Conservation (phyloP, 2,329 filamentous ascomycete species). For the Trichoderma simmonsii region DNA sequence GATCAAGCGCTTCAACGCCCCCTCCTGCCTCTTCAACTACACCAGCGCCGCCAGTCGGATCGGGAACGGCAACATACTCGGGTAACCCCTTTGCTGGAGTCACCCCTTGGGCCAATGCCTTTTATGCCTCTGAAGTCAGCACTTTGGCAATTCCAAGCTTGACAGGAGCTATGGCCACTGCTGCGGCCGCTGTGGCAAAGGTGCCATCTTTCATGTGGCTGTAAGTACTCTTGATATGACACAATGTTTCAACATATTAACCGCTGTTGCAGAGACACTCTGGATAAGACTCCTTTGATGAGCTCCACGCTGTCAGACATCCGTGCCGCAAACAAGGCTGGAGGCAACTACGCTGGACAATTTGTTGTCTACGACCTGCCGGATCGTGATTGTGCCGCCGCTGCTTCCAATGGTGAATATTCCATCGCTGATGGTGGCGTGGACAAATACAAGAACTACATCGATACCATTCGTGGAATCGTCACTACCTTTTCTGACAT, state of each 20-base stretch:
- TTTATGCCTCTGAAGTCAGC: not conserved
- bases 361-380: slow-evolving; percentile 9
- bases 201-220: slow-evolving; percentile 4
- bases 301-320: not conserved
- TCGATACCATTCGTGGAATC: not conserved
- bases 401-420: slow-evolving; percentile 2
- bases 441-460: slow-evolving; percentile 6
- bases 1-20: not conserved
- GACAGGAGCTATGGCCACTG: slow-evolving; percentile 4
- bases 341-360: slow-evolving; percentile 8
- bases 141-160: not conserved
- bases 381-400: slow-evolving; percentile 3
- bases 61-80: not conserved
- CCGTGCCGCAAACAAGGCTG: not conserved
- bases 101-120: not conserved
- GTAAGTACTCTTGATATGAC: not conserved
- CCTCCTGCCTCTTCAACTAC: not conserved
- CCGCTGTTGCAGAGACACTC: not conserved
- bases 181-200: slow-evolving; percentile 1
- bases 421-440: not conserved
- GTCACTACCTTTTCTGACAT: not conserved
- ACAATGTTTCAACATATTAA: not conserved
- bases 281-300: not conserved
- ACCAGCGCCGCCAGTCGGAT: not conserved
- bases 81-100: slow-evolving; percentile 8